Percentiles rank a stretch among this genome's conserved stretches.
Evolutionary conservation across 345 rosid species (phyloP).

Genomic region (Syzygium aromaticum): DNA sequence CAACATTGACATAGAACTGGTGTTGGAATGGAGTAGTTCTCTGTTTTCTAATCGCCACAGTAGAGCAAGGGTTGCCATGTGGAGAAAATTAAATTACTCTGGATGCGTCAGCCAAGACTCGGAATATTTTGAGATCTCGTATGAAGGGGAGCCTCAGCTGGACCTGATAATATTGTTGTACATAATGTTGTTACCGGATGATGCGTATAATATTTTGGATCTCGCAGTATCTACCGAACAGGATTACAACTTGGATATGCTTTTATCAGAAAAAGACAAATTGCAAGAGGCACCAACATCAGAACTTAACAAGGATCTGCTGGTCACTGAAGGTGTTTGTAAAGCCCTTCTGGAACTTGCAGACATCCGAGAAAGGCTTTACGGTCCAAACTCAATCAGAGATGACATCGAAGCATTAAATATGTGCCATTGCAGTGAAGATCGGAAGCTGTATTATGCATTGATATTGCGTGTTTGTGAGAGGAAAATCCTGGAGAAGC

Average conservation of each 20-base stretch:
- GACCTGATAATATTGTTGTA: conserved; percentile 57
- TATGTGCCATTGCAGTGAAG: conserved; percentile 19
- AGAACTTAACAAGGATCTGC: conserved; percentile 26
- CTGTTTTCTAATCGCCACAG: conserved; percentile 47
- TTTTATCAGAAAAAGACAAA: conserved; percentile 23
- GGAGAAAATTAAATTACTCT: conserved; percentile 54
- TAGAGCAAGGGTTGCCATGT: conserved; percentile 59
- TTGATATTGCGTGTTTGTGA: conserved; percentile 52
- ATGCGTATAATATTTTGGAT: conserved; percentile 37
- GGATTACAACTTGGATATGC: conserved; percentile 12
- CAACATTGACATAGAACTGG: conserved; percentile 79
- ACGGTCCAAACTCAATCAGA: conserved; percentile 27
- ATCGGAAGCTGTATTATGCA: conserved; percentile 60
- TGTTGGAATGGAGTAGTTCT: conserved; percentile 54
- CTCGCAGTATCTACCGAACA: conserved; percentile 24
- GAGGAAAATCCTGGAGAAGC: conserved; percentile 62
- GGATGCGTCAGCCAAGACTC: conserved; percentile 57
- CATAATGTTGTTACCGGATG: conserved; percentile 50
- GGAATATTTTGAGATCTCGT: conserved; percentile 76
- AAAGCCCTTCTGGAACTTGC: conserved; percentile 51
- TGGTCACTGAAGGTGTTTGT: conserved; percentile 58
- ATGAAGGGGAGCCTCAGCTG: conserved; percentile 61
- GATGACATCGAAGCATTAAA: conserved; percentile 41
- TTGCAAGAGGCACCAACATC: conserved; percentile 12
- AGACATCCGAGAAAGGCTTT: conserved; percentile 55